Evolutionary conservation across 2,329 filamentous ascomycete species (phyloP), one percentile per base, ranked within the genome.

Genomic region (Lasiodiplodia gonubiensis): DNA sequence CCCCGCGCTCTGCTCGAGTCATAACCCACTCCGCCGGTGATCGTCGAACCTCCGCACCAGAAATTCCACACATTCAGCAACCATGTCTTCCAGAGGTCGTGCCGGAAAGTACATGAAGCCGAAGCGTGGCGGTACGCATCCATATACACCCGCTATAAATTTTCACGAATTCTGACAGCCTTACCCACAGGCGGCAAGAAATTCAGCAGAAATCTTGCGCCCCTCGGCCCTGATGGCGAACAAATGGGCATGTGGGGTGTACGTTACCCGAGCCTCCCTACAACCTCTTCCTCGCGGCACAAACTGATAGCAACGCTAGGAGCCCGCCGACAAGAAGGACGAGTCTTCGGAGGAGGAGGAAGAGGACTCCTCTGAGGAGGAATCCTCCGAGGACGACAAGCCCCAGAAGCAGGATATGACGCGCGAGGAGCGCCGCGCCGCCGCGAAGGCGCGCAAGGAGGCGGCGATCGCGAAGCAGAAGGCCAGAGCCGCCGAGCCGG

Each of bases 51-150:
- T 63, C 46, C 51, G 61, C 68, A 33, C 21, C 49, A 25, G 27
- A 57, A 27, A 42, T 52, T 33, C 51, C 49, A 67, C 57, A 65
- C 21, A 37, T 39, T 37, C 23, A 67, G 57, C 66, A 63, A 63
- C n/a, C 66, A 86, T 84, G 80, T 85, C 86, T 79, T 79, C 80
- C 72, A 79, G 93, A 78, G 93, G 92, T 73, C 91, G 94, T 77
- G 93, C 91, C 75, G 93, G 94, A 81, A 98, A 98, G 83, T 97
- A 94, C 80, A 92, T 89, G 84, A 98, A 97, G 85, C 93, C 91
- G 72, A 93, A 92, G 73, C 88, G 94, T 82, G 94, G 94, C 86
- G 94, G 94, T 94, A 82, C 73, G 86, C 14, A 59, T 8, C 8
- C 55, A 18, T 55, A 33, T 10, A 30, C 53, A 23, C 23, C 10